Evolutionary conservation across 345 rosid species (phyloP).

Genomic region (Zanthoxylum bungeanum): DNA sequence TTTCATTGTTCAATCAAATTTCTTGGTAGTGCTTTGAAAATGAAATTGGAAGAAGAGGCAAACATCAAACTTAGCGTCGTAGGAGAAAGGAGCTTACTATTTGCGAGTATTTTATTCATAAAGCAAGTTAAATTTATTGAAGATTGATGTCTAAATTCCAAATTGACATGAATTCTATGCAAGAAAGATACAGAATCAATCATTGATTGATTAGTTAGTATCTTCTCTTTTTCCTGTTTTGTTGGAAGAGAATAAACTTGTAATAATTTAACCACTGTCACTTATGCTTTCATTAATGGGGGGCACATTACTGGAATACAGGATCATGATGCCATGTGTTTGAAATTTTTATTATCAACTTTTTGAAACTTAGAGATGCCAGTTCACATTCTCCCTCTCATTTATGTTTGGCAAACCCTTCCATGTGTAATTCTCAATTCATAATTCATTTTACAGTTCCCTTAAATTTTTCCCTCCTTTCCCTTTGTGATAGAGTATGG

Average conservation of each 20-base stretch:
- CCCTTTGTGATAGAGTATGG: neutral
- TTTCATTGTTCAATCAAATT: neutral
- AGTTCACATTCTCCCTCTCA: neutral
- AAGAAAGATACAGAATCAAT: neutral
- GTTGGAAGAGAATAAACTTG: neutral
- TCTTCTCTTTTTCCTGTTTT: neutral
- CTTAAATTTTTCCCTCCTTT: neutral
- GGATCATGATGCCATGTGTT: neutral
- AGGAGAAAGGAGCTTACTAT: neutral
- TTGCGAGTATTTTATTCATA: neutral
- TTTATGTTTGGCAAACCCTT: neutral
- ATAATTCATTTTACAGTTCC: too few species aligned
- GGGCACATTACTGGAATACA: neutral
- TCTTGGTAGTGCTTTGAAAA: neutral
- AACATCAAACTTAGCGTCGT: neutral
- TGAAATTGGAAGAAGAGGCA: neutral
- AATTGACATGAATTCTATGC: neutral
- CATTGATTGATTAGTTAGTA: neutral
- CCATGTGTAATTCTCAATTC: too few species aligned
- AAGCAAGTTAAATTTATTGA: neutral
- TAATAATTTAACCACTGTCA: neutral
- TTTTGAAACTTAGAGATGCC: neutral
- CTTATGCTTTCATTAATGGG: neutral
- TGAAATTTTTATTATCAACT: neutral
- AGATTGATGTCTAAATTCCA: neutral